phyloP scores from a whole-genome alignment of 2,329 filamentous ascomycete species.

The Graphiopsis chlorocephala region DNA sequence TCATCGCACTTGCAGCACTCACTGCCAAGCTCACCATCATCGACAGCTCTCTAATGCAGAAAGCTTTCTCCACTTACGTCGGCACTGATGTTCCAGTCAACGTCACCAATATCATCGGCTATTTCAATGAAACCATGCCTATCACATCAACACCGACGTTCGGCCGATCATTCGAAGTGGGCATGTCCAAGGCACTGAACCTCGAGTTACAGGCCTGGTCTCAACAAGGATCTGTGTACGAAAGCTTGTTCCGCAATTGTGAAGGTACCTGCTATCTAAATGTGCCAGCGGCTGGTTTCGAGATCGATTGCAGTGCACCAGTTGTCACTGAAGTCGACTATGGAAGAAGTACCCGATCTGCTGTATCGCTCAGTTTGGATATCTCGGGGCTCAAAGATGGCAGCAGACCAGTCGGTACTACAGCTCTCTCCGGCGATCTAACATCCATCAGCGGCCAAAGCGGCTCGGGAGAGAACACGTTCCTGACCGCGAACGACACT shows the following conservation, averaged over 20 bases:
- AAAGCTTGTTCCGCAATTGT: slow-evolving; percentile 16
- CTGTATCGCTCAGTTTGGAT: not conserved
- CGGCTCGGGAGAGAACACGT: not conserved
- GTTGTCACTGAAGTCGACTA: slow-evolving; percentile 16
- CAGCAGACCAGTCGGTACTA: not conserved
- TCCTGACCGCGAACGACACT: not conserved
- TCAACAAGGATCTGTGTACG: slow-evolving; percentile 17
- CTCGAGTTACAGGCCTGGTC: slow-evolving; percentile 20
- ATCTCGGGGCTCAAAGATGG: not conserved
- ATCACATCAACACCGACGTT: slow-evolving; percentile 15
- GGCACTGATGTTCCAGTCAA: slow-evolving; percentile 3
- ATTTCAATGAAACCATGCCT: slow-evolving; percentile 21
- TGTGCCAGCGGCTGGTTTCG: slow-evolving; percentile 23
- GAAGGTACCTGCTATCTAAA: slow-evolving; percentile 21
- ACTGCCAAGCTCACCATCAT: slow-evolving; percentile 28
- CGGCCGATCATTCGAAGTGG: not conserved
- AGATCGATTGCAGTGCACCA: slow-evolving; percentile 21
- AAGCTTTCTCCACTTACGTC: slow-evolving; percentile 20
- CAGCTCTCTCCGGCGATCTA: not conserved
- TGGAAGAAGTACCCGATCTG: slow-evolving; percentile 11
- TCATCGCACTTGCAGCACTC: slow-evolving; percentile 28
- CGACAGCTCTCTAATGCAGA: slow-evolving; percentile 26
- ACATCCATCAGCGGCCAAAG: not conserved
- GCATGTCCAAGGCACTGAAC: slow-evolving; percentile 2
- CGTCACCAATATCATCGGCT: slow-evolving; percentile 13